These are phyloP conservation scores for Leucoagaricus sp. DNA, from an alignment of 1,284 basidiomycete genomes.

Conservation along the genomic window DNA sequence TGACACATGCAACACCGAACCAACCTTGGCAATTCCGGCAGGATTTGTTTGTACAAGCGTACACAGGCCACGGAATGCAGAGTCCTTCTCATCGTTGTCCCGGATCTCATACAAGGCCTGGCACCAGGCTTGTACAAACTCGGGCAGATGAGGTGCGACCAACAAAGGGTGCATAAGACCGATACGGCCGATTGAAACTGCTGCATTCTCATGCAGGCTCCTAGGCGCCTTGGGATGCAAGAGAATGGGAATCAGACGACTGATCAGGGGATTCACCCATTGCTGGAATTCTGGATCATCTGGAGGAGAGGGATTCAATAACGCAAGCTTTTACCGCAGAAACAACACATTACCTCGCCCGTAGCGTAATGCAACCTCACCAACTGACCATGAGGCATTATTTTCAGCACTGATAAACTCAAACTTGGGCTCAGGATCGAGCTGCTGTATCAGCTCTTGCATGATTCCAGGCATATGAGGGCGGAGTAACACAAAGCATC, in stretches of 20 bases:
- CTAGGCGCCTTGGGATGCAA: conserved; percentile 91
- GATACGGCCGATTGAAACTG: conserved; percentile 97
- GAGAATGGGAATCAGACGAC: conserved; percentile 90
- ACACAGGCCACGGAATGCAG: conserved; percentile 98
- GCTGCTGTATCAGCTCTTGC: conserved; percentile 87
- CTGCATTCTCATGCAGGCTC: conserved; percentile 96
- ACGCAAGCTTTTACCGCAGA: conserved; percentile 2
- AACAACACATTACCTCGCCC: conserved; percentile 56
- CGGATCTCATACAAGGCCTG: conserved; percentile 97
- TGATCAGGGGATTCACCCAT: conserved; percentile 87
- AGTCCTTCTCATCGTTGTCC: conserved; percentile 99
- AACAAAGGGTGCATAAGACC: conserved; percentile 89
- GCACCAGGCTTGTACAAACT: conserved; percentile 97
- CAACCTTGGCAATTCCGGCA: conserved; percentile 83
- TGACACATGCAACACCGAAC: too few species aligned
- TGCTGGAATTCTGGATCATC: conserved; percentile 84
- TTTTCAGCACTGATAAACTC: conserved; percentile 98
- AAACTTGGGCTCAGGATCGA: conserved; percentile 87
- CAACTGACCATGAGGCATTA: conserved; percentile 99
- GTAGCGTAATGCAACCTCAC: conserved; percentile 92
- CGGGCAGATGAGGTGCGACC: conserved; percentile 88
- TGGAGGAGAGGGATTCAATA: conserved; percentile 26
- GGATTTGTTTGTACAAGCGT: conserved; percentile 95
- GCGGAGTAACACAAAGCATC: conserved; percentile 85
- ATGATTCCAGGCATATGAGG: conserved; percentile 88